Evolutionary conservation across 2,329 filamentous ascomycete species (phyloP), one percentile per base, ranked within the genome.

Genomic region (Fusarium falciforme): DNA sequence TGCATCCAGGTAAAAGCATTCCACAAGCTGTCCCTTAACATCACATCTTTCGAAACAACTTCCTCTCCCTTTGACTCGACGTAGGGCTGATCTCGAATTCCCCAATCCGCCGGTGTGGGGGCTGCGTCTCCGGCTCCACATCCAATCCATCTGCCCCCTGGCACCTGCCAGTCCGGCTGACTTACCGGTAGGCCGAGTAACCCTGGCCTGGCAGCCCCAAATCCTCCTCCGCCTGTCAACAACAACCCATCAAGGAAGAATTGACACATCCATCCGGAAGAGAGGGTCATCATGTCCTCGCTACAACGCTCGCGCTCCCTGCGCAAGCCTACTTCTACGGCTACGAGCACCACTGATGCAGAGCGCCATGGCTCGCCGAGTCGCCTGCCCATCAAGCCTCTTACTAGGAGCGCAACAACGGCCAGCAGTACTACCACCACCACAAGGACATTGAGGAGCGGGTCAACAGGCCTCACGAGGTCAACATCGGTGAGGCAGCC

Each of bases 341-440:
- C 76, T 55, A 68, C 71, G 52, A 52, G 60, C 66, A 33, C 68
- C 33, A 35, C 73, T 17, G 75, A 77, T 36, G 70, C 61, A 70
- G 79, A 80, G 42, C 82, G 84, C 66, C 84, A 79, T 73, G 77
- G 73, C 20, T 89, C 87, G 11, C 87, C 88, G 2, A 89, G 85
- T 76, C 84, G 87, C 42, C 81, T 89, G 35, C 87, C 87, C 42
- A 78, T 86, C 73, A 88, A 87, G 76, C 86, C 85, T 35, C 73
- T 78, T 58, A 79, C 81, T 27, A 79, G 83, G 44, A 80, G 80
- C 22, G 74, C 80, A 42, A 82, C 82, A 12, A 72, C 79, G 9
- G 76, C 75, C n/a, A 72, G 72, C 12, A 71, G 74, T n/a, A 72
- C 73, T 12, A 71, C 76, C 29, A 72, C 72, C 14, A 71, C 76